These are phyloP conservation scores for Chrysopogon serrulatus DNA, from an alignment of 176 grass and related monocot species.

Conservation along the genomic window DNA sequence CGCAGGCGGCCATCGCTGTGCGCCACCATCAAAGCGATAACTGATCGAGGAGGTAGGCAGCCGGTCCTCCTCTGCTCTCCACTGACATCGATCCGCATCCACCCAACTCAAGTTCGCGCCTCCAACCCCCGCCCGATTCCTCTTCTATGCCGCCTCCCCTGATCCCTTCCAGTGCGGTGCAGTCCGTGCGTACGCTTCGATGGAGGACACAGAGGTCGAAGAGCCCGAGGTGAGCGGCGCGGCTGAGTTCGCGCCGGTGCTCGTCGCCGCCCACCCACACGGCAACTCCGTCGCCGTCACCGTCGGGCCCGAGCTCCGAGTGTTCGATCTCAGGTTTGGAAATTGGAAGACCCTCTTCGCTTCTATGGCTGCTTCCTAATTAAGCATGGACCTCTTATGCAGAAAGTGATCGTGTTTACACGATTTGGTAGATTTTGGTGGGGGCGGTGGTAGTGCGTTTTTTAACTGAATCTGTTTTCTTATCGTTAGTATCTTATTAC, in stretches of 20 bases:
- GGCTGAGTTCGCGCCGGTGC: slow-evolving; percentile 66
- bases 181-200: too few relatives aligned
- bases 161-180: too few relatives aligned
- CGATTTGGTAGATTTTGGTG: neutral
- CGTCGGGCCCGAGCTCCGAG: slow-evolving; percentile 75
- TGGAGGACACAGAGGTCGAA: slow-evolving; percentile 43
- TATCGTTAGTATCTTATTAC: neutral
- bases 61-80: too few relatives aligned
- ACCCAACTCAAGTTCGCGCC: too few relatives aligned
- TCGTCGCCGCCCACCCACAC: slow-evolving; percentile 58
- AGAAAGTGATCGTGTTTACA: neutral
- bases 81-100: too few relatives aligned
- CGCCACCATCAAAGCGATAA: too few relatives aligned
- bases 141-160: too few relatives aligned
- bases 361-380: neutral
- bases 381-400: neutral
- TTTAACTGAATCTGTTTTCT: neutral
- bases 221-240: slow-evolving; percentile 54
- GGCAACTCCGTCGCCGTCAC: slow-evolving; percentile 62
- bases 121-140: too few relatives aligned
- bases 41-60: too few relatives aligned
- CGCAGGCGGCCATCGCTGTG: too few relatives aligned
- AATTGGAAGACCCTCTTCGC: neutral
- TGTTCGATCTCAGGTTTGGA: slow-evolving; percentile 72
- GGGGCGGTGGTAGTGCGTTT: neutral